Evolutionary conservation across 805 yeast genomes (phyloP).

Genomic region (Lipomyces sp.): DNA sequence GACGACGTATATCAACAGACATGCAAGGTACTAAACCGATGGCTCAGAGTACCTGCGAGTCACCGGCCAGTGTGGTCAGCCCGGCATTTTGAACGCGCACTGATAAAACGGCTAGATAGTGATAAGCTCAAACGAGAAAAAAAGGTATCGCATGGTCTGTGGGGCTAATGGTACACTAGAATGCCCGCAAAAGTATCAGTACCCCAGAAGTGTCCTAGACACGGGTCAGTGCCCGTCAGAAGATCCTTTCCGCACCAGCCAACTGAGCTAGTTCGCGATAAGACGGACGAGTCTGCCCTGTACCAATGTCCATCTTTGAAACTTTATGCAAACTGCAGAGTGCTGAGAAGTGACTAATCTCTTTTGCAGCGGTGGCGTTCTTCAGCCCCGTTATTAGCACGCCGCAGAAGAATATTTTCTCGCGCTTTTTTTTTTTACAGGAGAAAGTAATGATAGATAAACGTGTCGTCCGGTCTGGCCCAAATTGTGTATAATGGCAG

Average conservation of each 20-base stretch:
- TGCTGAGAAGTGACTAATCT: too few species aligned
- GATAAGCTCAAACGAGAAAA: background rate
- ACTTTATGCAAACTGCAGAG: too few species aligned
- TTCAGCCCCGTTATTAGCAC: too few species aligned
- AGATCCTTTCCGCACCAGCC: background rate
- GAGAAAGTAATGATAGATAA: too few species aligned
- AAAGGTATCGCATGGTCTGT: background rate
- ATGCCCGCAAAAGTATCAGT: background rate
- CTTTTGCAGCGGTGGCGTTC: too few species aligned
- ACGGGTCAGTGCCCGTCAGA: background rate
- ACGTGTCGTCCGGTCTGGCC: too few species aligned
- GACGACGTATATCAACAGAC: too few species aligned
- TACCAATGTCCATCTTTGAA: too few species aligned
- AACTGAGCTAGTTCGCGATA: background rate
- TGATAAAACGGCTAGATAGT: background rate
- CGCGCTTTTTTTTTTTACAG: too few species aligned
- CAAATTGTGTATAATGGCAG: too few species aligned
- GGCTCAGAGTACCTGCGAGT: constrained; percentile 3
- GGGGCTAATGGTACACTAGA: background rate
- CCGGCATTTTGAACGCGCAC: background rate
- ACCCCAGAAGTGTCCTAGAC: background rate
- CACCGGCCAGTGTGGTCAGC: background rate
- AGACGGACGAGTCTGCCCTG: background rate
- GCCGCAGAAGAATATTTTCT: background rate
- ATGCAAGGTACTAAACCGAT: background rate